Base-by-base conservation (phyloP, 176 grass and related monocot genomes). In the Aegilops bicornis region DNA sequence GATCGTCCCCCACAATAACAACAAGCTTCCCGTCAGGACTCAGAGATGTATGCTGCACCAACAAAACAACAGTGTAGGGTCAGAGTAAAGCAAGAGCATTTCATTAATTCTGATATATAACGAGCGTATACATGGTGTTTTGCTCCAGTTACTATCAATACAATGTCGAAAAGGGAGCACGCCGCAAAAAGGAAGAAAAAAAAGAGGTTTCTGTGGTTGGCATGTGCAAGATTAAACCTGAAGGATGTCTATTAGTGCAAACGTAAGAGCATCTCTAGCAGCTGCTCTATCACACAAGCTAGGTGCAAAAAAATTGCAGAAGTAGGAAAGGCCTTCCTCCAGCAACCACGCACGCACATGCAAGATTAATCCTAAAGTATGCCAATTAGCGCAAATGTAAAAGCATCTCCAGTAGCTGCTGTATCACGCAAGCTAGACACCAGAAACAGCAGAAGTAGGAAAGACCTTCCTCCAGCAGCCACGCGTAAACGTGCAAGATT, bases 11-110 rank as follows among this genome's bases (percentile, higher is more conserved):
- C 64, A 96, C 94, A 78, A 99, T 89, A 64, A 90, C 91, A 29
- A 96, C 71, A 76, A 96, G 77, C 80, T 99, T 99, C 76, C 90
- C 77, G 74, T 99, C 94, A 37, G 97, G 94, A 89, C 94, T 99
- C 79, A 99, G 86, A 56, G 97, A 94, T 82, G 97, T 93, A 91
- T 94, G 93, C 97, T 99, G 92, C 83, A 89, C 79, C 83, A 40
- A 92, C 25, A 75, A 89, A 86, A 78, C 64, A 90, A 60, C 45
- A 92, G 11, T 23, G 31, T 86, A 83, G 85, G 69, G 63, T 13
- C 10, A 73, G 37, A 79, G 52, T 81, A 30, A 45, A 45, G 43
- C 43, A 45, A 45, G 43, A 45, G 43, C 12, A 45, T 45, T 45
- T 45, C 3, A 45, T 45, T 45, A 45, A 35, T 70, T 67, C 42